Conservation (phyloP, 2,329 filamentous ascomycete genomes). For the Cercospora zeae-maydis region DNA sequence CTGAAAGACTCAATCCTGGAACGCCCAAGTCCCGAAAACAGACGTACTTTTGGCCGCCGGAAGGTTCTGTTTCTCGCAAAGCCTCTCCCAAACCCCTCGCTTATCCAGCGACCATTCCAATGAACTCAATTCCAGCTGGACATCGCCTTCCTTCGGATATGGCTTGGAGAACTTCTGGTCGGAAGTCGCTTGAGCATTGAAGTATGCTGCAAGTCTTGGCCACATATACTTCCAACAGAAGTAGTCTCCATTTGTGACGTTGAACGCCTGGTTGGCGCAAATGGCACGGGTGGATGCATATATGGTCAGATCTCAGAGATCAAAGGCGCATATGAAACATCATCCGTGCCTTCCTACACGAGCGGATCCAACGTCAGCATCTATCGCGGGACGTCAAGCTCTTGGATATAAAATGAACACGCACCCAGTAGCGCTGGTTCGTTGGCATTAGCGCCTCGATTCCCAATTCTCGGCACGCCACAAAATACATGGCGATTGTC, state of each 20-base stretch:
- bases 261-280: conserved; percentile 42
- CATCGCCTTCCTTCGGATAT: conserved; percentile 31
- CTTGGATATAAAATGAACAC: not conserved
- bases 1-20: conserved; percentile 42
- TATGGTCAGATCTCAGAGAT: conserved; percentile 39
- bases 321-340: conserved; percentile 35
- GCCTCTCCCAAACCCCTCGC: conserved; percentile 39
- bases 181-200: not conserved
- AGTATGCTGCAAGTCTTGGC: conserved; percentile 40
- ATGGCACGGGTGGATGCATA: conserved; percentile 37
- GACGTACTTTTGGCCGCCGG: conserved; percentile 34
- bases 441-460: conserved; percentile 38
- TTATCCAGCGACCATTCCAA: conserved; percentile 42
- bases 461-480: conserved; percentile 37
- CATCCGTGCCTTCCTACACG: conserved; percentile 37
- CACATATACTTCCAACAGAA: conserved; percentile 42
- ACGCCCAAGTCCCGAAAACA: conserved; percentile 45
- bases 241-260: conserved; percentile 41
- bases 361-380: not conserved
- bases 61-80: conserved; percentile 35
- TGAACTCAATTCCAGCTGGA: conserved; percentile 42
- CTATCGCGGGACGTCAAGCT: not conserved
- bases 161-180: conserved; percentile 1
- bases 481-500: conserved; percentile 41
- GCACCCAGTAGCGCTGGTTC: conserved; percentile 15